Percentiles rank a stretch among this genome's conserved stretches.
Conservation (phyloP, 2,329 filamentous ascomycete species). For the Sarocladiaceae sp. region DNA sequence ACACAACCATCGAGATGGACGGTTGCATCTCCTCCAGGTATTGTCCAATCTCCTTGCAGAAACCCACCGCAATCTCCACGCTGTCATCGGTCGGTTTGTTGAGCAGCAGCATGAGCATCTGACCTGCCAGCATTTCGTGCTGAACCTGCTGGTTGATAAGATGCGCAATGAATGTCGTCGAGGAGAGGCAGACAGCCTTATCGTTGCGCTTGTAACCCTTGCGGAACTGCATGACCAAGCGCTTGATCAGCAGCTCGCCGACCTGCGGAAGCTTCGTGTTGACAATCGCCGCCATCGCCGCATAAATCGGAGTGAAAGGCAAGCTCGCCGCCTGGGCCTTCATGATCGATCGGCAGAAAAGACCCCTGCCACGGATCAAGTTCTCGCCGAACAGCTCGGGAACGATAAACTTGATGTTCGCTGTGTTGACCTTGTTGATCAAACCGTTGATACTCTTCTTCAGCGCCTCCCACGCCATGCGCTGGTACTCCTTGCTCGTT, state of each 20-base stretch:
- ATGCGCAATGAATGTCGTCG: slow-evolving; percentile 91
- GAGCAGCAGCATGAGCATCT: slow-evolving; percentile 85
- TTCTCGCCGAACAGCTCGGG: slow-evolving; percentile 96
- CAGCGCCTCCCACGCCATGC: slow-evolving; percentile 97
- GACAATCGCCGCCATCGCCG: slow-evolving; percentile 90
- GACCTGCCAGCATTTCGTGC: slow-evolving; percentile 86
- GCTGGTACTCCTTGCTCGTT: slow-evolving; percentile 92
- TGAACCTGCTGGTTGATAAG: slow-evolving; percentile 94
- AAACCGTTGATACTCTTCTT: slow-evolving; percentile 99
- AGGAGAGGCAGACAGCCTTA: slow-evolving; percentile 89
- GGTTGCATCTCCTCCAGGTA: slow-evolving; percentile 94
- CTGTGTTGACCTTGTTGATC: slow-evolving; percentile 98
- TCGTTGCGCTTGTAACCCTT: slow-evolving; percentile 96
- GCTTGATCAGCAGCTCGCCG: slow-evolving; percentile 79
- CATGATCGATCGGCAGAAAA: slow-evolving; percentile 96
- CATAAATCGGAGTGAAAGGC: slow-evolving; percentile 94
- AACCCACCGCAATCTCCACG: slow-evolving; percentile 91
- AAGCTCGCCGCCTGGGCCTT: slow-evolving; percentile 95
- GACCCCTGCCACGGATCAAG: slow-evolving; percentile 77
- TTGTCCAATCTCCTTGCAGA: slow-evolving; percentile 88
- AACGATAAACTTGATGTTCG: slow-evolving; percentile 96
- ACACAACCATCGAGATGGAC: slow-evolving; percentile 80
- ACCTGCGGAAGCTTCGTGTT: slow-evolving; percentile 96
- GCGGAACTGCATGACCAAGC: slow-evolving; percentile 84
- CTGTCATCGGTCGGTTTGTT: slow-evolving; percentile 96